Evolutionary conservation across 768 basidiomycete species (phyloP).

Genomic region (Rhodotorula sphaerocarpa): DNA sequence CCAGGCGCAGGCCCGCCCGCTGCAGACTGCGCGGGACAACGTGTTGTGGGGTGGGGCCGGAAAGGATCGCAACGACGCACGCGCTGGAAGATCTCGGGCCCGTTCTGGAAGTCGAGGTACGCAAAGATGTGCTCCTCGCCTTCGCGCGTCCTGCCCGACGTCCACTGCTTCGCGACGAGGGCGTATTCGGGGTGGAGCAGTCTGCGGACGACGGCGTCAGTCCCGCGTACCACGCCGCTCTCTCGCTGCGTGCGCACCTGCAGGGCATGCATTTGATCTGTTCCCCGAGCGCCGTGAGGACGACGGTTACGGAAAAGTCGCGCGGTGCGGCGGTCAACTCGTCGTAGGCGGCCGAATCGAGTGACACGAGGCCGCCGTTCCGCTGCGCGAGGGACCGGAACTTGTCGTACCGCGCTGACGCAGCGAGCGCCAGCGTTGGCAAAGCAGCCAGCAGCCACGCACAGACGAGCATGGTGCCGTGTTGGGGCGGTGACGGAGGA

Average conservation of each 20-base stretch:
- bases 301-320: constrained; percentile 77
- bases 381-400: constrained; percentile 61
- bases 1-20: neutral
- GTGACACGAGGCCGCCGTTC: constrained; percentile 70
- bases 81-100: constrained; percentile 67
- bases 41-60: too few species aligned
- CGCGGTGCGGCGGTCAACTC: constrained; percentile 62
- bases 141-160: constrained; percentile 51
- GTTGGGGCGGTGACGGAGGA: neutral
- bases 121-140: constrained; percentile 85
- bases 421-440: constrained; percentile 1
- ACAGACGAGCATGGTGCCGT: neutral
- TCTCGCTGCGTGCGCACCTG: constrained; percentile 50
- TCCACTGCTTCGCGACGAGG: constrained; percentile 44
- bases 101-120: constrained; percentile 76
- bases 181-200: constrained; percentile 35
- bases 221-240: neutral
- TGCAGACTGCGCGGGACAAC: too few species aligned
- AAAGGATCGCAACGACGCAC: too few species aligned
- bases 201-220: neutral
- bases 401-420: constrained; percentile 44
- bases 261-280: constrained; percentile 83
- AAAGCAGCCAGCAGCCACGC: neutral
- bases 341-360: constrained; percentile 68
- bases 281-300: constrained; percentile 76